Evolutionary conservation across 805 yeast species (phyloP), one percentile per base, ranked within the genome.

Genomic region (Wickerhamiella slavikovae): DNA sequence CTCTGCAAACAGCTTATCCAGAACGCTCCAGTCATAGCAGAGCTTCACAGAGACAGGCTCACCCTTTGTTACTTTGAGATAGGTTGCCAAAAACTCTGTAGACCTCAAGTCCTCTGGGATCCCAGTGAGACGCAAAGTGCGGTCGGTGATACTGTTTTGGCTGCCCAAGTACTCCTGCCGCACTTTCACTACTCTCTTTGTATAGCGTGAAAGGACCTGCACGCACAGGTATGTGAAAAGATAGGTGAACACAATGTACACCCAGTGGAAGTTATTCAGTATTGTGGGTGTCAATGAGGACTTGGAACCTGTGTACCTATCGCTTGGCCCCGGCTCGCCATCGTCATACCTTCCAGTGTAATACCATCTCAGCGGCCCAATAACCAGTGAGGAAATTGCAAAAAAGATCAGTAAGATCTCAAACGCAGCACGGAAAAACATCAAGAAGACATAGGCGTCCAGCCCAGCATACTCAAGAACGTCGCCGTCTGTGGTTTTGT

Each of bases 361-460:
- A 42, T 72, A 70, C 52, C 71, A 75, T 31, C 95, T 51, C 3
- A 89, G 62, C 0, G 98, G 96, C 1, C 92, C 74, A 14, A 85
- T 75, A 3, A 85, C 61, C 4, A 68, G 54, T 7, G 76, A 55
- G 1, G 93, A 82, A 42, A 78, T 67, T 2, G 77, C 34, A 27
- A 78, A 63, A 44, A 82, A 72, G 1, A 66, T 52, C 2, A 66
- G 51, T 15, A 85, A 51, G 6, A 78, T 55, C 46, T 68, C 68
- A 28, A 83, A 77, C 36, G 89, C 66, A 77, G 82, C 78, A 36
- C 77, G 73, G 63, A 89, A 89, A 48, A 85, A 83, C 3, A 82
- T 82, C 19, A 85, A 53, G 44, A 78, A 85, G 28, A 89, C 96
- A 52, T 66, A 82, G 1, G 95, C 95, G 54, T 85, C 98, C 25